Evolutionary conservation across 2,329 filamentous ascomycete genomes (phyloP), one percentile per base, ranked within the genome.

Genomic region (Cordyceps cicadae): DNA sequence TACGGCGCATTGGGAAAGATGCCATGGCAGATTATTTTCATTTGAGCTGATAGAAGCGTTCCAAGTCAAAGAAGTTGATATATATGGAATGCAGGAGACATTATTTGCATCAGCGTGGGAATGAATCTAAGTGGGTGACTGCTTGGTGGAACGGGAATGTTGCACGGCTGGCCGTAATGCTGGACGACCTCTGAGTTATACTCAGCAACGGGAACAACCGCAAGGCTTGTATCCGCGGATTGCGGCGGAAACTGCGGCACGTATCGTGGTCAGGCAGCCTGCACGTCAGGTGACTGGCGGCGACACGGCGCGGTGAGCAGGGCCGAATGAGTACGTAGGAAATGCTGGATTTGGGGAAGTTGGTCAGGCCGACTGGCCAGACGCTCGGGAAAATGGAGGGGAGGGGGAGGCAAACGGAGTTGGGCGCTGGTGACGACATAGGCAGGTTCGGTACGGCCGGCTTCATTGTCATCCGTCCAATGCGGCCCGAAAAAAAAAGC

Each of bases 31-130:
- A 53, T 39, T 37, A 39, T 39, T 59, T 49, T 59, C 50, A 54
- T 53, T 41, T 59, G 57, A 50, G 49, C 53, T 59, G 49, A 59
- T 59, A 59, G 57, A 59, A 54, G 50, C 49, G 39, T 53, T 24
- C 45, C 48, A 41, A 59, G 50, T 59, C 26, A 39, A 46, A 24
- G 29, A 59, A 29, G 29, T 29, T 29, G 29, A 39, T 39, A 52
- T 8, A 48, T 46, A 39, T 15, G 15, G 46, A 49, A 37, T 26
- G 39, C 21, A n/a, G 43, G 34, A 19, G 19, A 59, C 29, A 53
- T 11, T 34, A 48, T 53, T 46, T 53, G 50, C 57, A 53, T 11
- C 15, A 39, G 8, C 5, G 9, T 50, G 17, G 21, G 5, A 45
- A 5, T 41, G 15, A 4, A 26, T 37, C n/a, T 21, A 6, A 7